Percentiles rank a stretch among this genome's conserved stretches.
phyloP scores from a whole-genome alignment of 805 yeast genomes.

The Ogataea degrootiae region DNA sequence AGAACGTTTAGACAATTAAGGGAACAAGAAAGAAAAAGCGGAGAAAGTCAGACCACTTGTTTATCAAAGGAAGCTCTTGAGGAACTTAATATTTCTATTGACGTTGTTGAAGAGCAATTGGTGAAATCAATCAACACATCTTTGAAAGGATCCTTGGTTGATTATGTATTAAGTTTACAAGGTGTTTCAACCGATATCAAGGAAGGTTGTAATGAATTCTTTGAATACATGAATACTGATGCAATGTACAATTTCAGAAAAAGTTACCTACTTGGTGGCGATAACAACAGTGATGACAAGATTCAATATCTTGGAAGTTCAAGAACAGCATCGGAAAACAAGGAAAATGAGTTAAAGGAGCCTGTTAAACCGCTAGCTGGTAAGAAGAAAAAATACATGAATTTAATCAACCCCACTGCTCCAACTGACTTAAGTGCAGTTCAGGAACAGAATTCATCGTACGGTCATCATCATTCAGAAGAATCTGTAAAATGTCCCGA shows the following conservation, averaged over 20 bases:
- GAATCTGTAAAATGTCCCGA: slow-evolving; percentile 13
- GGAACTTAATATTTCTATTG: slow-evolving; percentile 45
- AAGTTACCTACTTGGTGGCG: slow-evolving; percentile 12
- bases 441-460: slow-evolving; percentile 7
- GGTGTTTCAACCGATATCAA: slow-evolving; percentile 24
- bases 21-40: slow-evolving; percentile 41
- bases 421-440: slow-evolving; percentile 10
- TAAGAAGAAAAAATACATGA: slow-evolving; percentile 14
- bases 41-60: slow-evolving; percentile 40
- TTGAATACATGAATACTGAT: slow-evolving; percentile 22
- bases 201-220: slow-evolving; percentile 27
- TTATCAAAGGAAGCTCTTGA: slow-evolving; percentile 48
- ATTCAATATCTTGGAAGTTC: slow-evolving; percentile 13
- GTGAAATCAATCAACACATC: slow-evolving; percentile 41
- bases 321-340: slow-evolving; percentile 15
- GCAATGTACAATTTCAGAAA: slow-evolving; percentile 17
- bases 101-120: slow-evolving; percentile 48
- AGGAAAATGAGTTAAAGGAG: slow-evolving; percentile 14
- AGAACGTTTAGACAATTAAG: slow-evolving; percentile 35
- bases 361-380: slow-evolving; percentile 6
- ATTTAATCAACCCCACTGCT: slow-evolving; percentile 9
- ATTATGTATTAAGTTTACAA: slow-evolving; percentile 35
- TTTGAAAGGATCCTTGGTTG: slow-evolving; percentile 41
- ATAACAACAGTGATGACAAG: slow-evolving; percentile 9
- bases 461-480: slow-evolving; percentile 4